phyloP scores from a whole-genome alignment of 306 rosid genomes.

The Sphenostylis stenocarpa region DNA sequence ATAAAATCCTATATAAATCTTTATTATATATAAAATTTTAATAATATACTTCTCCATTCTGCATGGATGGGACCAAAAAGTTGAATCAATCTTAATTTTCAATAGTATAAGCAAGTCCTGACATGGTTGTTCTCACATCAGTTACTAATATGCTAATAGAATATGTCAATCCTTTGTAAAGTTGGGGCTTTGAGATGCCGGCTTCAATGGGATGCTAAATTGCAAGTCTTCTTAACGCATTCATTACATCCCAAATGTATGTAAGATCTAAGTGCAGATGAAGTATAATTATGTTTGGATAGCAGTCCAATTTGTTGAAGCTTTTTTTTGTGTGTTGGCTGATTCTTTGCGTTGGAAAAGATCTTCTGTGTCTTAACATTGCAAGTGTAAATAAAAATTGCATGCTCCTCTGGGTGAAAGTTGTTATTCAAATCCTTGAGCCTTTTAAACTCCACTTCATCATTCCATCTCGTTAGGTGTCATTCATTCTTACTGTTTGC shows the following conservation, averaged over 20 bases:
- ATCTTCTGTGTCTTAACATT: slow-evolving; percentile 15
- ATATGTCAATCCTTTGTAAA: slow-evolving; percentile 6
- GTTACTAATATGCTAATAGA: not conserved
- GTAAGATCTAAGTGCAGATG: not conserved
- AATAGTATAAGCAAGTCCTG: slow-evolving; percentile 9
- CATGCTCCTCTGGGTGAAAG: not conserved
- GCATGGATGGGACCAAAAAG: too few species aligned
- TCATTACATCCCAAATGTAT: not conserved
- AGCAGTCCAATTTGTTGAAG: not conserved
- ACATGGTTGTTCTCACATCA: slow-evolving; percentile 14
- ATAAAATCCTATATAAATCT: too few species aligned
- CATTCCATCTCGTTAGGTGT: slow-evolving; percentile 16
- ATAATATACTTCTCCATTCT: not conserved
- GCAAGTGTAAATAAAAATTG: slow-evolving; percentile 9
- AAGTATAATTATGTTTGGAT: slow-evolving; percentile 1
- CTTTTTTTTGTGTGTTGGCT: slow-evolving; percentile 10
- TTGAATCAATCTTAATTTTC: not conserved
- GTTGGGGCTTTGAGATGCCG: not conserved
- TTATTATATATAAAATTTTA: not conserved
- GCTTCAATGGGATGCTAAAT: slow-evolving; percentile 5
- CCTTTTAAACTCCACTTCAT: not conserved
- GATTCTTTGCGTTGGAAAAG: not conserved
- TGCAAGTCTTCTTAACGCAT: not conserved
- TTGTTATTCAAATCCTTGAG: slow-evolving; percentile 12
- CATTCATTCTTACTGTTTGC: slow-evolving; percentile 21